Evolutionary conservation across 257 asterid genomes (phyloP).

Genomic region (Lithospermum erythrorhizon): DNA sequence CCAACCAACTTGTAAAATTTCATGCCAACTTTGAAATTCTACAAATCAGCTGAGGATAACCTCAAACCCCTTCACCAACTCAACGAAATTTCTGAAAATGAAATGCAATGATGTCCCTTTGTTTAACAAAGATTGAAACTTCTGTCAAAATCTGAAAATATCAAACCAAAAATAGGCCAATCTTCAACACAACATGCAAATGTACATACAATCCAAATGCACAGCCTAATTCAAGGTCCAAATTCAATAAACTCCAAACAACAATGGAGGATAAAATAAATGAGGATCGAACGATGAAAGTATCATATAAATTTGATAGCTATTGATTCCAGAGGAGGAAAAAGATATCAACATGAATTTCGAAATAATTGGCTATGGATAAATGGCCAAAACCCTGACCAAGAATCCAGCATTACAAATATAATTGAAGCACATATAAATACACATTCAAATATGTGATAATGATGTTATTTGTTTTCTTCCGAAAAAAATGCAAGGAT

Average conservation of each 20-base stretch:
- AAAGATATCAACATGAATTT: not conserved
- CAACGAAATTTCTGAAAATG: not conserved
- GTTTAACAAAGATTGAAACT: not conserved
- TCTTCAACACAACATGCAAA: not conserved
- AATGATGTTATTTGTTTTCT: not conserved
- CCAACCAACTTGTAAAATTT: not conserved
- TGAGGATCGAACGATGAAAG: no score
- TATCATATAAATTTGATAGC: no score
- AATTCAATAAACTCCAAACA: not conserved
- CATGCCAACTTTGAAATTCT: slow-evolving; percentile 1
- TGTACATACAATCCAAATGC: not conserved
- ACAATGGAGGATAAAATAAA: not conserved
- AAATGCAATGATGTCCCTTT: not conserved
- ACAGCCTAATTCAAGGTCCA: not conserved
- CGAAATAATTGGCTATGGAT: not conserved
- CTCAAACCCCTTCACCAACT: not conserved
- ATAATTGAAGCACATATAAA: not conserved
- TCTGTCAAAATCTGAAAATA: not conserved
- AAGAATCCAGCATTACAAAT: not conserved
- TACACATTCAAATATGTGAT: not conserved
- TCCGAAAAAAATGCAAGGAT: not conserved
- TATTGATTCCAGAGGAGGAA: no score
- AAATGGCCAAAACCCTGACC: not conserved
- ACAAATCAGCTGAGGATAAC: not conserved
- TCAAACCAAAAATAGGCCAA: not conserved